Evolutionary conservation across 352 stramenopile species (phyloP).

Genomic region (Blastocystis sp.): DNA sequence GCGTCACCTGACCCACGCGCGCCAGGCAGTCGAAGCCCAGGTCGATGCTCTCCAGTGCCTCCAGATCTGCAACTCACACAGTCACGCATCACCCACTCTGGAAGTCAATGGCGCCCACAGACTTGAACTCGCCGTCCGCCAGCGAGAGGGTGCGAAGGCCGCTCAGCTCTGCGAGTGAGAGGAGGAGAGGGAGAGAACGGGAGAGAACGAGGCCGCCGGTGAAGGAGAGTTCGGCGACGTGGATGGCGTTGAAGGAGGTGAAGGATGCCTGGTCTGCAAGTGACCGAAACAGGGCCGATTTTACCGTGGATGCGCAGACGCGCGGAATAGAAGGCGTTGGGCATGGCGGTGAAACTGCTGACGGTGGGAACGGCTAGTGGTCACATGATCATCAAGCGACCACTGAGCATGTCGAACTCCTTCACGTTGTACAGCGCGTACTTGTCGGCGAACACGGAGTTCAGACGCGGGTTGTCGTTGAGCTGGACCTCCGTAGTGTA

Average conservation of each 20-base stretch:
- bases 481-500: neutral
- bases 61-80: neutral
- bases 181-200: neutral
- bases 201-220: neutral
- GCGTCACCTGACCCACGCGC: neutral
- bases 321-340: conserved; percentile 3
- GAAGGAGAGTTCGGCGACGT: neutral
- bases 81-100: neutral
- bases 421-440: neutral
- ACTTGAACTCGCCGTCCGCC: neutral
- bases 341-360: neutral
- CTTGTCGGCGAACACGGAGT: neutral
- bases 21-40: neutral
- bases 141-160: neutral
- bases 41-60: neutral
- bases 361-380: neutral
- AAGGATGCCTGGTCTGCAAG: neutral
- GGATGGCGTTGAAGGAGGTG: neutral
- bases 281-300: too few species aligned
- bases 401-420: neutral
- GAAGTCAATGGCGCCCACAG: neutral
- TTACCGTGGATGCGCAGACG: neutral
- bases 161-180: neutral
- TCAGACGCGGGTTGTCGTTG: neutral
- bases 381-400: neutral